These are phyloP conservation scores for Rhizopus microsporus DNA, from an alignment of 371 early-diverging fungal species.

Conservation along the genomic window DNA sequence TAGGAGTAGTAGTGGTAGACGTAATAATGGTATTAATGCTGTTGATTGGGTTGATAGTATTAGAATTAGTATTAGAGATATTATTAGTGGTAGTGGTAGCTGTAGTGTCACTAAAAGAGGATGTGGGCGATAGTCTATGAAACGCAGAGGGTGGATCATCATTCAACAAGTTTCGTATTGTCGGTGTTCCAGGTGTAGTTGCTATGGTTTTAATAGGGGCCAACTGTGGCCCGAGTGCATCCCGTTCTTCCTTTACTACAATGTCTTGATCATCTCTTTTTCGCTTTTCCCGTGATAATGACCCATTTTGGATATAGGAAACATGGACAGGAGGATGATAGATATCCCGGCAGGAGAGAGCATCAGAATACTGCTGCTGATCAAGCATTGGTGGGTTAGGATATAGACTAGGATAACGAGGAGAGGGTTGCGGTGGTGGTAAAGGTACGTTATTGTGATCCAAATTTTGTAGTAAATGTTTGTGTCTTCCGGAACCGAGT, in stretches of 20 bases:
- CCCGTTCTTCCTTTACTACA: slow-evolving; percentile 7
- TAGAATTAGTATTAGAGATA: slow-evolving; percentile 14
- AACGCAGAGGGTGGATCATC: slow-evolving; percentile 11
- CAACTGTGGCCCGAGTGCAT: slow-evolving; percentile 15
- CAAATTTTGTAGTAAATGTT: slow-evolving; percentile 18
- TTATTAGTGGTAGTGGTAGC: slow-evolving; percentile 7
- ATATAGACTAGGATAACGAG: not conserved
- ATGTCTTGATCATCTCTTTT: slow-evolving; percentile 15
- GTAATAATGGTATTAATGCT: slow-evolving; percentile 5
- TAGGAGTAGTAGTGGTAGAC: not conserved
- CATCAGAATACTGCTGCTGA: not conserved
- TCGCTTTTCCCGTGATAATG: slow-evolving; percentile 19
- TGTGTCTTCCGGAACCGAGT: slow-evolving; percentile 23
- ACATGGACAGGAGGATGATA: slow-evolving; percentile 20
- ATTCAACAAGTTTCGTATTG: slow-evolving; percentile 17
- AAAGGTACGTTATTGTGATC: slow-evolving; percentile 10
- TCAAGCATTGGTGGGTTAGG: not conserved
- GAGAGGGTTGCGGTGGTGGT: not conserved
- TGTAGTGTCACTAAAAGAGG: not conserved
- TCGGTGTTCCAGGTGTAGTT: slow-evolving; percentile 9
- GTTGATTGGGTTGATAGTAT: slow-evolving; percentile 9
- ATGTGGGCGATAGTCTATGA: slow-evolving; percentile 10
- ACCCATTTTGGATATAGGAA: slow-evolving; percentile 20
- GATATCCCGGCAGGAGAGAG: slow-evolving; percentile 17
- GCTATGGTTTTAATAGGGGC: slow-evolving; percentile 18